Percentiles rank a stretch among this genome's conserved stretches.
Evolutionary conservation across 345 rosid species (phyloP).

Genomic region (Citrus glauca): DNA sequence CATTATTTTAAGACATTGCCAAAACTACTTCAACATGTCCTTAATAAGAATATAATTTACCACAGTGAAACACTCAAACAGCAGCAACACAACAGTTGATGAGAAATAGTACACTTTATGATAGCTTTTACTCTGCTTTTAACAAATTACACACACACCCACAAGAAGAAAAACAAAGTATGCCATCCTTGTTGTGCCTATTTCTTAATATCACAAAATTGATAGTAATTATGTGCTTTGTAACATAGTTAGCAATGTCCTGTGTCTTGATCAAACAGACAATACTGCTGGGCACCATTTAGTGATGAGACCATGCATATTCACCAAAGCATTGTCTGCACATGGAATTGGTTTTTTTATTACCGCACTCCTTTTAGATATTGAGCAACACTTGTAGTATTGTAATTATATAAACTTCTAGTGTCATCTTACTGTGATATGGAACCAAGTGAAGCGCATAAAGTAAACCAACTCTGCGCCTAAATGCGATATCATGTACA

Average conservation of each 20-base stretch:
- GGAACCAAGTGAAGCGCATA: neutral
- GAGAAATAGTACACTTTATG: neutral
- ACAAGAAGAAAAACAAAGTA: too few relatives aligned
- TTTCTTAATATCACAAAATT: neutral
- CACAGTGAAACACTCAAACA: neutral
- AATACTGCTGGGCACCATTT: neutral
- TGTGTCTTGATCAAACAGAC: neutral
- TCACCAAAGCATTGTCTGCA: neutral
- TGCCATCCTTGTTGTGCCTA: neutral
- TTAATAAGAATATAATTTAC: neutral
- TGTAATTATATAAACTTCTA: neutral
- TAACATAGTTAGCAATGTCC: neutral
- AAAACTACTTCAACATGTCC: neutral
- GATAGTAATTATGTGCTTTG: neutral
- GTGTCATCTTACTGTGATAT: neutral
- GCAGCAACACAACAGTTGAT: neutral
- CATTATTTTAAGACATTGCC: neutral
- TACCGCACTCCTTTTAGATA: neutral
- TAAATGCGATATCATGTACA: neutral
- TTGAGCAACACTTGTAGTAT: neutral
- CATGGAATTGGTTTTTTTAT: neutral
- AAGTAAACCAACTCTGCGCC: neutral
- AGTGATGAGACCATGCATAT: neutral
- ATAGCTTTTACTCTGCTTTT: neutral
- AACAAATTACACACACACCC: neutral